Evolutionary conservation across 75 land plant species (phyloP).

Genomic region (Chamaecyparis obtusa): DNA sequence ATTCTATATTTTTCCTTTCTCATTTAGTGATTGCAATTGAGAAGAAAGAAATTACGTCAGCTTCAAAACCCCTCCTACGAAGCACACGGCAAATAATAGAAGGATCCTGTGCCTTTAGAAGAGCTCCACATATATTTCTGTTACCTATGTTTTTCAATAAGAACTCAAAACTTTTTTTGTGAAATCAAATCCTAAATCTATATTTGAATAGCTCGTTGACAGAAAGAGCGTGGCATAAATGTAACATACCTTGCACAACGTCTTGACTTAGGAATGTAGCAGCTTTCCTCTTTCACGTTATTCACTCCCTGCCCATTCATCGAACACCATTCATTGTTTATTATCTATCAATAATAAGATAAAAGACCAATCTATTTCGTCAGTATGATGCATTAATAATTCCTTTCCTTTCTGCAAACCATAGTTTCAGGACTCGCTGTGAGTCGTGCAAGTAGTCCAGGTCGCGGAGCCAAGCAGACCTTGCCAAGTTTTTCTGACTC

Average conservation of each 20-base stretch:
- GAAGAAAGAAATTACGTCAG: too few relatives aligned
- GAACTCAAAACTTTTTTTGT: neutral
- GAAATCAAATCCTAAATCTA: neutral
- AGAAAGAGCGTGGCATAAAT: neutral
- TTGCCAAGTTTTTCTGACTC: too few relatives aligned
- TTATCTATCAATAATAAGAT: neutral
- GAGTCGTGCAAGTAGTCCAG: too few relatives aligned
- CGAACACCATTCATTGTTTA: neutral
- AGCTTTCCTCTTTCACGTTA: constrained; percentile 85
- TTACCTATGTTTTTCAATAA: constrained; percentile 33
- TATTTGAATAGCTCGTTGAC: neutral
- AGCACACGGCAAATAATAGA: too few relatives aligned
- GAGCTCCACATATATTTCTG: constrained; percentile 62
- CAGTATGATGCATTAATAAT: neutral
- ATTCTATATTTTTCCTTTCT: too few relatives aligned
- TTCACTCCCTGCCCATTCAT: constrained; percentile 59
- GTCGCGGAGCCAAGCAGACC: too few relatives aligned
- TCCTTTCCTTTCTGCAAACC: too few relatives aligned
- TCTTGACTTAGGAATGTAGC: constrained; percentile 37
- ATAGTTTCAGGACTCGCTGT: too few relatives aligned
- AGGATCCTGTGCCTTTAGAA: too few relatives aligned
- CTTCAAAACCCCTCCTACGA: constrained; percentile 36
- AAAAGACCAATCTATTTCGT: constrained; percentile 1
- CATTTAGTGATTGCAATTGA: too few relatives aligned
- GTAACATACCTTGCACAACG: constrained; percentile 11